A percentile compares a stretch with the other conserved stretches of the same genome.
These are phyloP conservation scores for Bipolaris sorokiniana DNA, from an alignment of 2,329 filamentous ascomycete species.

Conservation along the genomic window DNA sequence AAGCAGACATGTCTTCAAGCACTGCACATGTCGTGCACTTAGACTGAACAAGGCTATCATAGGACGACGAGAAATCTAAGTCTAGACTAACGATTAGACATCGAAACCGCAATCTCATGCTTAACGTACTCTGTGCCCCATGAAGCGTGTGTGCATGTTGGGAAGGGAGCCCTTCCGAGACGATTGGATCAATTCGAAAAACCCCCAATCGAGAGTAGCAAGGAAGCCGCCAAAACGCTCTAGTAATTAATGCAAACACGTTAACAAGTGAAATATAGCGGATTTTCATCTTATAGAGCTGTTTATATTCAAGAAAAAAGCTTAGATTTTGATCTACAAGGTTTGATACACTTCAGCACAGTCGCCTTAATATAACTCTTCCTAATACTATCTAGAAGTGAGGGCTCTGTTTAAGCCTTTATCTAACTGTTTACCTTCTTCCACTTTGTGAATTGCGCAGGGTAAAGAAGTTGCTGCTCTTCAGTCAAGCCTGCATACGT, in stretches of 20 bases:
- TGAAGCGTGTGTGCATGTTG: slow-evolving; percentile 69
- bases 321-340: slow-evolving; percentile 3
- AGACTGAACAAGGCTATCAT: slow-evolving; percentile 56
- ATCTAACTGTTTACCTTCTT: neutral
- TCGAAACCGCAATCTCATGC: slow-evolving; percentile 4
- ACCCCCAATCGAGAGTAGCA: slow-evolving; percentile 74
- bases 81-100: slow-evolving; percentile 42
- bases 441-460: too few relatives aligned
- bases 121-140: slow-evolving; percentile 70
- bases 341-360: neutral
- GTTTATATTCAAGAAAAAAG: slow-evolving; percentile 2
- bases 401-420: slow-evolving; percentile 5
- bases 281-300: slow-evolving; percentile 1
- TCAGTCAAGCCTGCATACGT: too few relatives aligned
- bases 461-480: too few relatives aligned
- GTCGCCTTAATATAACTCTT: slow-evolving; percentile 5
- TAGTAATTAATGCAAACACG: neutral
- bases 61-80: slow-evolving; percentile 3
- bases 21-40: slow-evolving; percentile 83
- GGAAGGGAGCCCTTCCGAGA: slow-evolving; percentile 65
- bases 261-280: neutral
- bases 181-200: slow-evolving; percentile 77
- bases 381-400: slow-evolving; percentile 3
- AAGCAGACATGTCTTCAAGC: slow-evolving; percentile 81
- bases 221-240: slow-evolving; percentile 88